phyloP scores from a whole-genome alignment of 345 rosid species.

The Psidium friedrichsthalianum region DNA sequence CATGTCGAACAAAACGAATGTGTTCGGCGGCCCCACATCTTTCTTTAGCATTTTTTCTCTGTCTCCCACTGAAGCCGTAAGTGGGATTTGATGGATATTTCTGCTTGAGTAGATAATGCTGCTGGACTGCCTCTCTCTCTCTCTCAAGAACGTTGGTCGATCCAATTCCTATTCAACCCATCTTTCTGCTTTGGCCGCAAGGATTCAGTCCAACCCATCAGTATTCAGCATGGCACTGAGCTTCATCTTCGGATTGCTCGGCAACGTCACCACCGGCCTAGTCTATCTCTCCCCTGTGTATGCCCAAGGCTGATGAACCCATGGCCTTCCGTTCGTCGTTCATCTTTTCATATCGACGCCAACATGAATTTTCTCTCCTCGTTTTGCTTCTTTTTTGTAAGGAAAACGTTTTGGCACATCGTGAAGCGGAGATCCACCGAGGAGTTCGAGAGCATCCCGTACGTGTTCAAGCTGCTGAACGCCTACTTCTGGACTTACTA shows the following conservation, averaged over 20 bases:
- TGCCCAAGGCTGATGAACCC: conserved; percentile 2
- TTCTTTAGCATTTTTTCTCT: background rate
- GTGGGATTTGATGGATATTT: background rate
- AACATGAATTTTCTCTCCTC: background rate
- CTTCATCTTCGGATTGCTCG: conserved; percentile 25
- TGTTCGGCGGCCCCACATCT: background rate
- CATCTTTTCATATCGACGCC: background rate
- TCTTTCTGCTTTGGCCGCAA: no score
- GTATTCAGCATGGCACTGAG: conserved; percentile 2
- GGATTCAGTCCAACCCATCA: no score
- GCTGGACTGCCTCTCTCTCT: background rate
- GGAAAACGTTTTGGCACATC: conserved; percentile 69
- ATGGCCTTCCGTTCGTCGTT: background rate
- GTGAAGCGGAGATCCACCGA: conserved; percentile 56
- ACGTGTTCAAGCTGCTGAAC: conserved; percentile 45
- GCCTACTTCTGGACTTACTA: conserved; percentile 68
- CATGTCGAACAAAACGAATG: no score
- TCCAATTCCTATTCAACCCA: no score
- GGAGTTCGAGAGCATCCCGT: conserved; percentile 66
- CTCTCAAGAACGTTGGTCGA: no score
- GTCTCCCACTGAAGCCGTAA: background rate
- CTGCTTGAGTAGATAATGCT: background rate
- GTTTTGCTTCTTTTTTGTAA: conserved; percentile 3
- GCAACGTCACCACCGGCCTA: conserved; percentile 49
- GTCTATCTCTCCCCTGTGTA: conserved; percentile 70